Evolutionary conservation across 345 rosid genomes (phyloP), one percentile per base, ranked within the genome.

Genomic region (Adansonia digitata): DNA sequence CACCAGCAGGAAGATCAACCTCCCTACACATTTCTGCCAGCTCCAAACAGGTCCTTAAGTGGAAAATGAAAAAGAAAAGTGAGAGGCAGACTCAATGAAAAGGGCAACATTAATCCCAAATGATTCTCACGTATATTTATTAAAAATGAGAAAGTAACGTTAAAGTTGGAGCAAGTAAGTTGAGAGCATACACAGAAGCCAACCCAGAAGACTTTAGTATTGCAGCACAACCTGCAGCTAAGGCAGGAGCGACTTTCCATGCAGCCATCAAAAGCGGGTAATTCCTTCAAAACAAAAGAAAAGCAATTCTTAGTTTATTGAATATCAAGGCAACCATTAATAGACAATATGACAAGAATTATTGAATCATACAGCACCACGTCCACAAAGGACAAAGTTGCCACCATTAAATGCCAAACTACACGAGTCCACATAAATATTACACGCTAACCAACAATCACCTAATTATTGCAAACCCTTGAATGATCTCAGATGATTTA

Each of bases 161-260:
- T n/a, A 66, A 42, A 42, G 17, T 39, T 46, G 55, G 59, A 66
- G 74, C 31, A 65, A 10, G 70, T 24, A 71, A 55, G 74, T 64
- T 17, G 48, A 82, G 65, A 39, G 79, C 98, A 75, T 87, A 93
- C 98, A 89, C 70, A 13, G 97, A 93, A 37, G 98, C 87, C 82
- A 93, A 56, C 82, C 92, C 99, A 65, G 98, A 89, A 56, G 97
- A 94, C 83, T 93, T 93, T 73, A 95, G 80, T 85, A 93, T 84
- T 20, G 98, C 97, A 5, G 94, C 74, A 79, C 98, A 93, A 52
- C 99, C 99, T 35, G 99, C 99, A 75, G 99, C 99, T 83, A 96
- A 78, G 51, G 99, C 92, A 75, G 99, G 98, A 82, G 99, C 99
- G 39, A 93, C 97, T 83, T 96, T 96, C 98, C 99, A 93, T 71